Conservation (phyloP, 2,329 filamentous ascomycete species). For the Colletotrichum sp. region DNA sequence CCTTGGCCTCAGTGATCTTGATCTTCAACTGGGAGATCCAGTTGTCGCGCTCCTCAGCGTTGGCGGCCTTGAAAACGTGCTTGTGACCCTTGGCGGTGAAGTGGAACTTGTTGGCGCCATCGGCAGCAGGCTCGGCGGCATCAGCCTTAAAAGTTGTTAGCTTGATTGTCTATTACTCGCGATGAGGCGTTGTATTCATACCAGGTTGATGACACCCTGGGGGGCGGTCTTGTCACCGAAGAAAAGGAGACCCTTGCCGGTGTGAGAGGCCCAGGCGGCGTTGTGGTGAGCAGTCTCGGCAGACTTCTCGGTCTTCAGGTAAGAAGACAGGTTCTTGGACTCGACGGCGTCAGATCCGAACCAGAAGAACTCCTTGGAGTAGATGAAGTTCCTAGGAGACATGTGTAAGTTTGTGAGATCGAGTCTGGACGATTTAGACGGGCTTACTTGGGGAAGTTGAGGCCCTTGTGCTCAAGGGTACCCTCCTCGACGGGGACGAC, state of each 20-base stretch:
- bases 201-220: constrained; percentile 82
- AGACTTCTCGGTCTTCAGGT: constrained; percentile 89
- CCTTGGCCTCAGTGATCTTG: constrained; percentile 86
- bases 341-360: constrained; percentile 77
- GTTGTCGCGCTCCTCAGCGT: constrained; percentile 80
- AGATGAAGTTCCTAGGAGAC: constrained; percentile 75
- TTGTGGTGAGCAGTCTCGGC: constrained; percentile 75
- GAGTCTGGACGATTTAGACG: not conserved
- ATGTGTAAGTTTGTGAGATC: constrained; percentile 25
- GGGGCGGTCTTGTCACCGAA: constrained; percentile 86
- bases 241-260: constrained; percentile 94
- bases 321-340: constrained; percentile 74
- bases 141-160: constrained; percentile 52
- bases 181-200: constrained; percentile 49
- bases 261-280: constrained; percentile 89
- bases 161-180: not conserved
- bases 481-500: constrained; percentile 81
- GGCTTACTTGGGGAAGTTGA: constrained; percentile 84
- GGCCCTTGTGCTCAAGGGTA: constrained; percentile 87
- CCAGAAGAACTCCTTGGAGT: constrained; percentile 94
- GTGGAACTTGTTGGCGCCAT: constrained; percentile 81
- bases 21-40: constrained; percentile 87
- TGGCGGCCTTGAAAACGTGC: constrained; percentile 89
- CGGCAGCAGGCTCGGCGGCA: constrained; percentile 73
- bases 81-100: constrained; percentile 88